Conservation (phyloP, 352 stramenopile genomes). For the Plasmopara halstedii region DNA sequence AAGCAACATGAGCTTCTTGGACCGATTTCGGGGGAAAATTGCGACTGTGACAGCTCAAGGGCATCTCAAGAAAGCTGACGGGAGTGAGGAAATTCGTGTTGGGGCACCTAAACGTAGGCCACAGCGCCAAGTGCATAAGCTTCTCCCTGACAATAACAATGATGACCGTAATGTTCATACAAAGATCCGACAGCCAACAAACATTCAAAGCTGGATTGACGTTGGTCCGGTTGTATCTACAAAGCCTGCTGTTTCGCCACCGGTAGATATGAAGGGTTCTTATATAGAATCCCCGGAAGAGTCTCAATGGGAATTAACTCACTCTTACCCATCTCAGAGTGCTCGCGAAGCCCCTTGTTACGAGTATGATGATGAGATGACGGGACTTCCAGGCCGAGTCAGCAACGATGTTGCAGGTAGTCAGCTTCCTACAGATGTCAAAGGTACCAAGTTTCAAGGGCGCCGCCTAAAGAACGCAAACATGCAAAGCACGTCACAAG, state of each 20-base stretch:
- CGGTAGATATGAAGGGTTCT: constrained; percentile 9
- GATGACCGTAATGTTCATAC: constrained; percentile 12
- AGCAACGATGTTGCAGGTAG: constrained; percentile 26
- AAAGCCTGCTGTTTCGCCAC: background rate
- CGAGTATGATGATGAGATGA: constrained; percentile 13
- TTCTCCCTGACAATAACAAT: constrained; percentile 10
- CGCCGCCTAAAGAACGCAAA: constrained; percentile 1
- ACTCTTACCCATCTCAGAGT: constrained; percentile 10
- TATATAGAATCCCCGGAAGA: constrained; percentile 2
- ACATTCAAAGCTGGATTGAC: constrained; percentile 9
- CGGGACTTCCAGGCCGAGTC: constrained; percentile 22
- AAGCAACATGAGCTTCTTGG: constrained; percentile 71
- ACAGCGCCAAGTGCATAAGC: background rate
- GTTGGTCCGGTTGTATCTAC: background rate
- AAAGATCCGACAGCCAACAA: constrained; percentile 16
- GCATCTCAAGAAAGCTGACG: constrained; percentile 69
- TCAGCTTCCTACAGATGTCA: background rate
- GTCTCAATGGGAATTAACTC: constrained; percentile 13
- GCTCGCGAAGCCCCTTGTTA: constrained; percentile 2
- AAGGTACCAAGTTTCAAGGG: constrained; percentile 6
- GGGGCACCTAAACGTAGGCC: constrained; percentile 51
- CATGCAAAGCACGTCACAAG: constrained; percentile 13
- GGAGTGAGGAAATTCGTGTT: constrained; percentile 74
- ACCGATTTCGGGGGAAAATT: constrained; percentile 80
- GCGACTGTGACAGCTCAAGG: constrained; percentile 72